Base-by-base conservation (phyloP, 2,329 filamentous ascomycete genomes). In the Aspergillus awamori region DNA sequence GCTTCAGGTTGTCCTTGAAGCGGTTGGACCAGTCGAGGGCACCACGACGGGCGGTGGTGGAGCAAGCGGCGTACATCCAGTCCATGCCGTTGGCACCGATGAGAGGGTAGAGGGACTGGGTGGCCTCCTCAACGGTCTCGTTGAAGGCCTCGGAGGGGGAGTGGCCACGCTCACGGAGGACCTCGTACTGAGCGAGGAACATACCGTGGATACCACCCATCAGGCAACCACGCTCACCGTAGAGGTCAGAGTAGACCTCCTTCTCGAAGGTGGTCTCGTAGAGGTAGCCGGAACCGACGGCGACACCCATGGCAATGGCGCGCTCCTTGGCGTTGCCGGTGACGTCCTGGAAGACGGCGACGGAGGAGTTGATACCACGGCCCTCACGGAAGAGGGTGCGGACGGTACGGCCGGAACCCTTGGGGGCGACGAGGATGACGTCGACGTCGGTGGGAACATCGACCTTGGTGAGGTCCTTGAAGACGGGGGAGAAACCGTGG, bases 181-280 rank as follows among this genome's bases (percentile, higher is more conserved):
- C 95, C 87, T 99, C 95, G 87, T 99, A 99, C 86, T 99, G 95
- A 65, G 95, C 95, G 72, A 99, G 92, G 91, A 99, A 99, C 95
- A 99, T 99, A 80, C 95, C 95, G 88, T 99, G 95, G 83, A 99
- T 99, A 82, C 95, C 95, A 74, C 95, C 95, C 95, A 99, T 99
- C 76, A 99, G 86, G 89, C 95, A 99, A 79, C 95, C 95, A 84
- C 95, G 93, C 90, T 99, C 95, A 82, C 95, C 95, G 86, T 99
- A 99, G 71, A 99, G 89, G 83, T 98, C 95, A 66, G 93, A 97
- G 91, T 96, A 97, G 79, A 99, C 95, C 86, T 99, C 95, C 90
- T 99, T 99, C 88, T 99, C 90, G 78, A 99, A 99, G 79, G 95
- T 99, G 78, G 95, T 99, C 90, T 98, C 91, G 89, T 99, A 99